Evolutionary conservation across 768 basidiomycete genomes (phyloP), one percentile per base, ranked within the genome.

Genomic region (Termitomyces sp.): DNA sequence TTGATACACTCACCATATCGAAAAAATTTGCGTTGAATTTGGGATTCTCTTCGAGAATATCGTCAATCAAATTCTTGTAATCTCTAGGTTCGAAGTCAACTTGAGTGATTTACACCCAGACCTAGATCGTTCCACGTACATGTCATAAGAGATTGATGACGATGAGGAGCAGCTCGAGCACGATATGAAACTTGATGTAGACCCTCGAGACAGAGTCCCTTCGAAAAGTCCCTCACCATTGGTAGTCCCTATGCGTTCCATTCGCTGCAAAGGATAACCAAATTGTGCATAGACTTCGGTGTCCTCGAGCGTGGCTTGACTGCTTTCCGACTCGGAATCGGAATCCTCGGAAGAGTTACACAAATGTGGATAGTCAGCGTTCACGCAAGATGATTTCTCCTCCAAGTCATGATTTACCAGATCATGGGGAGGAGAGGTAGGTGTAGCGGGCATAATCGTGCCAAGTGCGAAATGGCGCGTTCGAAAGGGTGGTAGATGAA

Each of bases 201-300:
- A 68, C 62, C 54, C 56, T 49, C 53, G 58, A 53, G 56, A 73
- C 36, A 57, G 47, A 62, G 61, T 36, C 53, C 62, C 52, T 49
- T 54, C 45, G 30, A 58, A 54, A 18, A 53, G 59, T 59, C 54
- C 50, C 18, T 66, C 66, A 54, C 65, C 63, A 57, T 68, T 66
- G 42, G 63, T 64, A 53, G 66, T 69, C 35, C 62, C 67, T 12
- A 63, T 46, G 26, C 72, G 68, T 10, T 67, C 65, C 66, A 77
- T 71, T 36, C 75, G 70, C 50, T 73, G 64, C 13, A 75, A 61
- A 12, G 72, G 72, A 55, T 72, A 66, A 24, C 73, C 73, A 61
- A 74, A 71, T 33, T 57, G 58, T 1, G 56, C 46, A 24, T 54
- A 50, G 5, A 61, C 43, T 14, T 66, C 70, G 6, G 40, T 44